phyloP scores from a whole-genome alignment of 164 flowering plant species.

The Nelumbo lutea region DNA sequence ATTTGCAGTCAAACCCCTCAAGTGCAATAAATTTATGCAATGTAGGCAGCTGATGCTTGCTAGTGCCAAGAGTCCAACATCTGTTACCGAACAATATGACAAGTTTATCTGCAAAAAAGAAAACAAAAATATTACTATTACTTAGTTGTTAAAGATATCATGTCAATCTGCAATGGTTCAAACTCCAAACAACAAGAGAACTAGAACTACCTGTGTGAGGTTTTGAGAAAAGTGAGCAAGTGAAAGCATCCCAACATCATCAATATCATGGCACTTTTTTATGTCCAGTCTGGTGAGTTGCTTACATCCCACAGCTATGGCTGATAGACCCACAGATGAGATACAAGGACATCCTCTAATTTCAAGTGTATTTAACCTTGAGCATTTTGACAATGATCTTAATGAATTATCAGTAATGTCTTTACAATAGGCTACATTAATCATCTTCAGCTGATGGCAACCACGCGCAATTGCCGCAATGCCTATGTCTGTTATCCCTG shows the following conservation, averaged over 20 bases:
- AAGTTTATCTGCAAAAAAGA: constrained; percentile 61
- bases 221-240: constrained; percentile 69
- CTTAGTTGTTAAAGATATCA: background rate
- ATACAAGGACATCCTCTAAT: constrained; percentile 64
- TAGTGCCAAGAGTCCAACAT: constrained; percentile 73
- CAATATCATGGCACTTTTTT: constrained; percentile 62
- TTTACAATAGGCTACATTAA: constrained; percentile 65
- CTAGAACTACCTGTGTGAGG: constrained; percentile 61
- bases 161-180: background rate
- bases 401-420: constrained; percentile 65
- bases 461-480: constrained; percentile 57
- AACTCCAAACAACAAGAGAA: background rate
- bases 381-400: constrained; percentile 54
- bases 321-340: constrained; percentile 64
- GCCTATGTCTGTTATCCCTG: constrained; percentile 61
- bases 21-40: constrained; percentile 62
- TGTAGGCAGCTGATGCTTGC: constrained; percentile 78
- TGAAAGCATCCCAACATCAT: constrained; percentile 74
- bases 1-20: constrained; percentile 52
- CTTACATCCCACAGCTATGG: constrained; percentile 66
- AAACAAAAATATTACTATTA: background rate
- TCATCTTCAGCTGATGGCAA: constrained; percentile 62
- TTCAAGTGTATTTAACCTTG: constrained; percentile 56
- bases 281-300: constrained; percentile 63
- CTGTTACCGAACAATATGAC: constrained; percentile 73